Base-by-base conservation (phyloP, 2,329 filamentous ascomycete species). In the Aspergillus uvarum region DNA sequence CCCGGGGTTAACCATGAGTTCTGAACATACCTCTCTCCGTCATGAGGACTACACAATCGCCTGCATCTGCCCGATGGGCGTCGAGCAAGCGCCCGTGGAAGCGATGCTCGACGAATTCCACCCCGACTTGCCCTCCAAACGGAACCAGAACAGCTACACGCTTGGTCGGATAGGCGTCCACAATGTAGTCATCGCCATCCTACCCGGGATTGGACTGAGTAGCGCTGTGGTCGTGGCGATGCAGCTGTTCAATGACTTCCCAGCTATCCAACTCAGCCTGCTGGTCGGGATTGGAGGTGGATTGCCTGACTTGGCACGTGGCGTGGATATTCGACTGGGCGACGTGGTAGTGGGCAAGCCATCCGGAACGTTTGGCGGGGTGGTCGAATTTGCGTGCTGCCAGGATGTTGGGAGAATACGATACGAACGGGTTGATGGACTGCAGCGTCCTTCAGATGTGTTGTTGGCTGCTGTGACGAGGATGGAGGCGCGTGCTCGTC, bases 301-400 rank as follows among this genome's bases (percentile, higher is more conserved):
- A 11, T 60, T 64, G 2, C 68, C 66, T 1, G 53, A 50, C 56
- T 24, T 54, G n/a, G 19, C 26, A 21, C 35, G 4, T 42, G 35
- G 35, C 35, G 14, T 42, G 1, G 64, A 71, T 49, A 63, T 71
- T 7, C 58, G 63, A 19, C 54, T 72, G 5, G 68, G 70, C 10
- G 66, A 70, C 63, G 61, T 71, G 11, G 70, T 70, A 12, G 67
- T 71, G 5, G 68, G 70, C 51, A 51, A 63, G 35, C 68, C 69
- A 21, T 56, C 55, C 35, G 63, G 61, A 3, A 52, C 51, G 38
- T 64, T 59, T 50, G 60, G 61, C 3, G 69, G 69, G 7, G 68
- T 70, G 32, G 56, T 29, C 6, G n/a, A n/a, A 1, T 53, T 19
- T 31, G 50, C 29, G 19, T 38, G 29, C 6, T 16, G 19, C 22